phyloP scores from a whole-genome alignment of 2,329 filamentous ascomycete species.

The Sporothrix brunneoviolacea region DNA sequence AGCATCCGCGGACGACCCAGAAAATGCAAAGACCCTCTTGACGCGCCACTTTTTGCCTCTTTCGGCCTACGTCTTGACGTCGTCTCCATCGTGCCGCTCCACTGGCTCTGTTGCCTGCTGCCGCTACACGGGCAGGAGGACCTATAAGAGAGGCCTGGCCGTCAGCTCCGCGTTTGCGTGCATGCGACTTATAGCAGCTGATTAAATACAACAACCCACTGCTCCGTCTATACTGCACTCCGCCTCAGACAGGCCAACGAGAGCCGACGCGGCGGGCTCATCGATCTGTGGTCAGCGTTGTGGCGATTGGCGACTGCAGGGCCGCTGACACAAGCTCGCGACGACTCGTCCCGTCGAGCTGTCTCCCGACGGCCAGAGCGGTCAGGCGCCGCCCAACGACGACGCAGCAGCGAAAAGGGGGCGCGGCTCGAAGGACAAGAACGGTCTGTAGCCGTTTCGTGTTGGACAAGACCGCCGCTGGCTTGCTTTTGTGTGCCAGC shows the following conservation, averaged over 20 bases:
- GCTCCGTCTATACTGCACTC: too few species aligned
- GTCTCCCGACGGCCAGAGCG: too few species aligned
- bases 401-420: not conserved
- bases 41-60: constrained; percentile 6
- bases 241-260: too few species aligned
- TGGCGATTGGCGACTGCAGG: too few species aligned
- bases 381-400: not conserved
- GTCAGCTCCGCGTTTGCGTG: too few species aligned
- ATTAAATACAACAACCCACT: too few species aligned
- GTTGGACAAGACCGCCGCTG: constrained; percentile 5
- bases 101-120: constrained; percentile 5
- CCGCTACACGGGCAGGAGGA: not conserved
- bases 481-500: constrained; percentile 4
- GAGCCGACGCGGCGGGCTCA: too few species aligned
- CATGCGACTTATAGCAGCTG: too few species aligned
- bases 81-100: constrained; percentile 1
- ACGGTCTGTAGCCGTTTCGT: not conserved
- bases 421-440: constrained; percentile 2
- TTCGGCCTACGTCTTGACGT: not conserved
- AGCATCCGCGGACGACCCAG: constrained; percentile 1
- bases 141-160: too few species aligned
- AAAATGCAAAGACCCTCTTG: constrained; percentile 1
- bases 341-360: too few species aligned
- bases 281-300: too few species aligned
- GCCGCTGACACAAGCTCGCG: too few species aligned